Base-by-base conservation (phyloP, 1,284 basidiomycete genomes). In the Athelia sp. region DNA sequence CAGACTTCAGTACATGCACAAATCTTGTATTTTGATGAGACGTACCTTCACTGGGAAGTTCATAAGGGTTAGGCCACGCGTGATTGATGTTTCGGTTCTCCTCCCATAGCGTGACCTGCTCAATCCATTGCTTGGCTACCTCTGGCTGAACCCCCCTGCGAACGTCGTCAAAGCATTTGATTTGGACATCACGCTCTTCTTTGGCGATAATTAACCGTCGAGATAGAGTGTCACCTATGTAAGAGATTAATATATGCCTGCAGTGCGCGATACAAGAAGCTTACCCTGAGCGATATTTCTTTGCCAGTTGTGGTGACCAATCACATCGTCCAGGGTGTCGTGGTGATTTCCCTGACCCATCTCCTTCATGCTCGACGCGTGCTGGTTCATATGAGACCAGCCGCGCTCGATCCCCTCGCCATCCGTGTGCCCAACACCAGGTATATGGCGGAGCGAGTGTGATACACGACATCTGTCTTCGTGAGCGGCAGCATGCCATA, bases 371-470 rank as follows among this genome's bases (percentile, higher is more conserved):
- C 65, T 66, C 4, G 43, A 42, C 2, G 60, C 61, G 0, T 63
- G 21, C 2, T 49, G 47, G 52, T 69, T 66, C 3, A 53, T 49
- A 3, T 42, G 51, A 1, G 59, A 36, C 68, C 66, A 68, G 17
- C 60, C 60, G 8, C 61, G 54, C 50, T 70, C 68, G 1, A 64
- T 58, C 1, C 57, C 61, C 48, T 72, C 69, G 3, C 69, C 67
- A 49, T 68, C 64, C 1, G 65, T 69, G 17, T 59, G 52, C 1
- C 61, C 66, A 35, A 61, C 59, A n/a, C 54, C 44, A 2, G 38
- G 48, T 1, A 49, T 54, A 15, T 53, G 57, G 46, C 66, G 61
- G 49, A 69, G 63, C 1, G 62, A 64, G 47, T 54, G 64, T 1
- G 48, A 29, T 15, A 35, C 17, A 2, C 56, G 55, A 47, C 66